Base-by-base conservation (phyloP, 352 stramenopile genomes). In the Globisporangium takayamanum region DNA sequence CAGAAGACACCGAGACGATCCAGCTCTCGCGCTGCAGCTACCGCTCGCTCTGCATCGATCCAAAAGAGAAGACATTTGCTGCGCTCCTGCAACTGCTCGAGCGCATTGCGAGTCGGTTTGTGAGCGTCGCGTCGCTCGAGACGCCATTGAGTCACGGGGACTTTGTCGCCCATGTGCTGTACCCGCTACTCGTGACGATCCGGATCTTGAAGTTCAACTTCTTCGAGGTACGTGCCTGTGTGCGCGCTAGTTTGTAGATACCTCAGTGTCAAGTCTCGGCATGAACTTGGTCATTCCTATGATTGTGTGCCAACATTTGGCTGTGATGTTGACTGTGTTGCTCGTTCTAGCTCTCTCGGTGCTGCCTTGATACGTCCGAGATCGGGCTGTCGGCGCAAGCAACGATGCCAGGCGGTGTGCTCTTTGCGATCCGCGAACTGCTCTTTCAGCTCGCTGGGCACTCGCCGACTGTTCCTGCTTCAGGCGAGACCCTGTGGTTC, bases 161-260 rank as follows among this genome's bases (percentile, higher is more conserved):
- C 10, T 60, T 70, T 18, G 60, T 81, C n/a, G 59, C 68, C 12
- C 64, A 87, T 25, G 57, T 86, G 1, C 49, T 94, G 26, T 95
- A 94, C 42, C 83, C 86, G 6, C 68, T 91, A 12, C 60, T 93
- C 10, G 78, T 93, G 22, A 77, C 77, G 16, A 68, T 92, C 48
- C 76, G 80, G 20, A 50, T 95, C 10, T 61, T 95, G 14, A 95
- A 95, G 54, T 60, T 93, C 5, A 95, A 95, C 67, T 89, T 95
- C 48, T 95, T 92, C 33, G 86, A 95, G 80, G 84, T 94, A 69
- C 55, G 72, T 37, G 41, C 2, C 10, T 14, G 16, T 18, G 22
- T 14, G 6, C 8, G 18, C 18, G 26, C 5, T 46, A 47, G 44
- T 5, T 7, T 39, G 33, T 10, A 14, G 33, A 39, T 7, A 12